Conservation (phyloP, 1,139 yeast species). For the Taphrina betulina region DNA sequence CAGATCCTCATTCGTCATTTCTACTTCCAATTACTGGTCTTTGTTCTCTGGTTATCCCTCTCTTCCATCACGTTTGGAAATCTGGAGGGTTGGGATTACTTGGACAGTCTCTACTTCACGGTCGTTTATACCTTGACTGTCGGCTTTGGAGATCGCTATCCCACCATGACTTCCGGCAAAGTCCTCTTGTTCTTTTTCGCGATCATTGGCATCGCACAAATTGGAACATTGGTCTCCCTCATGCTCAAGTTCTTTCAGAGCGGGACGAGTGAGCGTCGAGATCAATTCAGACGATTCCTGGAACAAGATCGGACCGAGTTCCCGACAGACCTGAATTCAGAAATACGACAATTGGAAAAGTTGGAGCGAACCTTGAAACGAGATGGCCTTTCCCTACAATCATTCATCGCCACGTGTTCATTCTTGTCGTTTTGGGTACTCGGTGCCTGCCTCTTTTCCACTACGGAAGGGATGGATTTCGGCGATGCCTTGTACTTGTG, state of each 20-base stretch:
- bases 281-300: not conserved
- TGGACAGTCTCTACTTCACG: not conserved
- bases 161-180: not conserved
- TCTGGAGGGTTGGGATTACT: not conserved
- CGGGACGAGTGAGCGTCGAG: not conserved
- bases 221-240: not conserved
- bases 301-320: not conserved
- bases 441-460: constrained; percentile 64
- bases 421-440: constrained; percentile 65
- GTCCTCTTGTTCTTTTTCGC: not conserved
- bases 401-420: constrained; percentile 39
- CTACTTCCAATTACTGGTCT: too few species aligned
- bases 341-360: not conserved
- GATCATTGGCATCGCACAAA: constrained; percentile 23
- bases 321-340: not conserved
- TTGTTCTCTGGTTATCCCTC: too few species aligned
- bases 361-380: not conserved
- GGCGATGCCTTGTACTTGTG: constrained; percentile 71
- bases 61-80: not conserved
- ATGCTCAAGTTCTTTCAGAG: not conserved
- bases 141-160: constrained; percentile 9
- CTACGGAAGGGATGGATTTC: constrained; percentile 65
- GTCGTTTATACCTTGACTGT: not conserved
- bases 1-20: too few species aligned
- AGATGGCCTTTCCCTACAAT: not conserved